These are phyloP conservation scores for Fusarium fracticaudum DNA, from an alignment of 2,329 filamentous ascomycete species.

Conservation along the genomic window DNA sequence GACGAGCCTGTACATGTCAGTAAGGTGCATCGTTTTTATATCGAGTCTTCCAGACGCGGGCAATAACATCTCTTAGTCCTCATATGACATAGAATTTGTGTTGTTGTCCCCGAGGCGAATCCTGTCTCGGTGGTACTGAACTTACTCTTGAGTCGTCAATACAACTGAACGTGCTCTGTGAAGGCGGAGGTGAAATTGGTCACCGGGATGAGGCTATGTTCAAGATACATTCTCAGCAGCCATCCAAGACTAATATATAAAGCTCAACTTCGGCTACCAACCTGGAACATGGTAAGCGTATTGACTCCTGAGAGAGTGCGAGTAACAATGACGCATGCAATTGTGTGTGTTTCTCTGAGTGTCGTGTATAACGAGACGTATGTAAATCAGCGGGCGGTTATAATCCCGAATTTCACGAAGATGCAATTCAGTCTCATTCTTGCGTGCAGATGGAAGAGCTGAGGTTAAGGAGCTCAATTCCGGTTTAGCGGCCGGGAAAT, in stretches of 20 bases:
- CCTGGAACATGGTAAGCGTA: constrained; percentile 41
- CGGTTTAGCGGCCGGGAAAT: constrained; percentile 22
- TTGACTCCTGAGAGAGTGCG: neutral
- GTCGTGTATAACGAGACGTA: neutral
- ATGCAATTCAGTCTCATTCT: neutral
- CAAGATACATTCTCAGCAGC: constrained; percentile 16
- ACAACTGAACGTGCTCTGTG: constrained; percentile 87
- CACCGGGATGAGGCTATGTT: constrained; percentile 70
- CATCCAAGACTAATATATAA: neutral
- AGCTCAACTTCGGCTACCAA: constrained; percentile 15
- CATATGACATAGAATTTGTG: neutral
- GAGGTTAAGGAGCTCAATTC: constrained; percentile 15
- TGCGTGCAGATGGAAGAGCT: constrained; percentile 13
- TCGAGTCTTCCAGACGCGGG: neutral
- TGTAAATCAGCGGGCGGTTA: neutral
- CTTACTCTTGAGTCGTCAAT: constrained; percentile 79
- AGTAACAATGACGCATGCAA: neutral
- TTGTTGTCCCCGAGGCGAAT: neutral
- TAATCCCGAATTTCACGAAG: neutral
- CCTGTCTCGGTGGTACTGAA: constrained; percentile 44
- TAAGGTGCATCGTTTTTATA: neutral
- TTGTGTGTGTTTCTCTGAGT: too few species aligned
- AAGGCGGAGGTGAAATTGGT: constrained; percentile 80
- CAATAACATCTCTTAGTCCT: neutral
- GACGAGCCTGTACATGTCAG: constrained; percentile 67